phyloP scores from a whole-genome alignment of 2,329 filamentous ascomycete genomes.

The Botryotinia calthae region DNA sequence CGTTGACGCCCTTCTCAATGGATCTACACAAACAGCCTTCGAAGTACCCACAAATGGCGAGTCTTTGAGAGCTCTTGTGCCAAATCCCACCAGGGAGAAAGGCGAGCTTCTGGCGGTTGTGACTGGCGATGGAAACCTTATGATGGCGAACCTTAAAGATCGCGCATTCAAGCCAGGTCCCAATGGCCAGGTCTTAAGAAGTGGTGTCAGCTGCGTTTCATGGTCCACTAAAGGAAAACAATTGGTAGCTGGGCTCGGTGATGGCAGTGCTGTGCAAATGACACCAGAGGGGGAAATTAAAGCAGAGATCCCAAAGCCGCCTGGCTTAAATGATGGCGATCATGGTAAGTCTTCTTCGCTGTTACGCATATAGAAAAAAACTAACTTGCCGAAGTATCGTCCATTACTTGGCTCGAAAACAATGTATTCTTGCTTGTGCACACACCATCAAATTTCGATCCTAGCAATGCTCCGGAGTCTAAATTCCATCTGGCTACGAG shows the following conservation, averaged over 20 bases:
- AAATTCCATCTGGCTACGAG: conserved; percentile 79
- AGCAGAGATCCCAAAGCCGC: conserved; percentile 74
- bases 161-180: conserved; percentile 55
- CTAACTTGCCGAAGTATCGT: conserved; percentile 57
- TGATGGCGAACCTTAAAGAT: conserved; percentile 77
- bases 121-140: conserved; percentile 73
- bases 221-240: conserved; percentile 97
- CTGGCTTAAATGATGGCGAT: conserved; percentile 59
- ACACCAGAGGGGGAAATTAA: conserved; percentile 76
- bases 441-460: conserved; percentile 60
- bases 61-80: conserved; percentile 68
- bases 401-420: conserved; percentile 85
- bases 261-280: conserved; percentile 81
- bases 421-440: conserved; percentile 79
- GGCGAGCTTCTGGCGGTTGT: conserved; percentile 78
- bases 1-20: conserved; percentile 63
- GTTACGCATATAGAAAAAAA: conserved; percentile 32
- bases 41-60: conserved; percentile 75
- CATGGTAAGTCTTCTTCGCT: conserved; percentile 56
- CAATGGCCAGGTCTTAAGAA: conserved; percentile 65
- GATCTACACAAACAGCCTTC: conserved; percentile 65
- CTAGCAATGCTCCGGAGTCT: conserved; percentile 55
- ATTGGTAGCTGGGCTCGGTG: conserved; percentile 76
- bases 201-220: conserved; percentile 75
- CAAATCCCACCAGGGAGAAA: conserved; percentile 75